phyloP scores from a whole-genome alignment of 352 stramenopile genomes.

The Globisporangium uncinulatum region DNA sequence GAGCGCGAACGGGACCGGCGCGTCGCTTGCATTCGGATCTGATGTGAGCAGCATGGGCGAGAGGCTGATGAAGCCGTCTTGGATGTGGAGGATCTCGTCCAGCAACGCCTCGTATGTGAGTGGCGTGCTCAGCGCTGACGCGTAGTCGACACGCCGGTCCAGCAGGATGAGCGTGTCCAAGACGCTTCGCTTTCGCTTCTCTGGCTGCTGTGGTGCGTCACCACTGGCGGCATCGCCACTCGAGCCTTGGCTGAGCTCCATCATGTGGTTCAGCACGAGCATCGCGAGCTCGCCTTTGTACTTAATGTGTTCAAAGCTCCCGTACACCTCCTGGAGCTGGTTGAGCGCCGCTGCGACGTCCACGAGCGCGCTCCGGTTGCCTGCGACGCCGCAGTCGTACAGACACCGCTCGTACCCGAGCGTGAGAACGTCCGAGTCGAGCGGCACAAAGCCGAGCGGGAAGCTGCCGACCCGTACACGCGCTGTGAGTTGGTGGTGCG shows the following conservation, averaged over 20 bases:
- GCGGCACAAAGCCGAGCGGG: slow-evolving; percentile 48
- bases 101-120: slow-evolving; percentile 71
- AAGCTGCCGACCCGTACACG: slow-evolving; percentile 35
- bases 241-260: slow-evolving; percentile 37
- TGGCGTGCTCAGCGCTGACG: slow-evolving; percentile 54
- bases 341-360: slow-evolving; percentile 45
- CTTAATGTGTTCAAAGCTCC: slow-evolving; percentile 59
- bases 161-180: slow-evolving; percentile 67
- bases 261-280: slow-evolving; percentile 57
- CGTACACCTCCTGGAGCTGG: slow-evolving; percentile 51
- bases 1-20: slow-evolving; percentile 28
- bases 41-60: slow-evolving; percentile 33
- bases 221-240: neutral
- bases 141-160: slow-evolving; percentile 66
- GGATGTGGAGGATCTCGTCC: slow-evolving; percentile 55
- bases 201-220: neutral
- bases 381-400: slow-evolving; percentile 41
- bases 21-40: slow-evolving; percentile 20
- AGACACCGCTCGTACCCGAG: slow-evolving; percentile 45
- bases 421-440: slow-evolving; percentile 58
- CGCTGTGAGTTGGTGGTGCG: slow-evolving; percentile 24
- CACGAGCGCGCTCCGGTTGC: slow-evolving; percentile 40
- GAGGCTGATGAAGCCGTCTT: slow-evolving; percentile 47
- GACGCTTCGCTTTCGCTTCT: slow-evolving; percentile 10
- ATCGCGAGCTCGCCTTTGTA: slow-evolving; percentile 75